Percentiles rank a stretch among this genome's conserved stretches.
These are phyloP conservation scores for Leptographium procerum DNA, from an alignment of 2,329 filamentous ascomycete species.

Conservation along the genomic window DNA sequence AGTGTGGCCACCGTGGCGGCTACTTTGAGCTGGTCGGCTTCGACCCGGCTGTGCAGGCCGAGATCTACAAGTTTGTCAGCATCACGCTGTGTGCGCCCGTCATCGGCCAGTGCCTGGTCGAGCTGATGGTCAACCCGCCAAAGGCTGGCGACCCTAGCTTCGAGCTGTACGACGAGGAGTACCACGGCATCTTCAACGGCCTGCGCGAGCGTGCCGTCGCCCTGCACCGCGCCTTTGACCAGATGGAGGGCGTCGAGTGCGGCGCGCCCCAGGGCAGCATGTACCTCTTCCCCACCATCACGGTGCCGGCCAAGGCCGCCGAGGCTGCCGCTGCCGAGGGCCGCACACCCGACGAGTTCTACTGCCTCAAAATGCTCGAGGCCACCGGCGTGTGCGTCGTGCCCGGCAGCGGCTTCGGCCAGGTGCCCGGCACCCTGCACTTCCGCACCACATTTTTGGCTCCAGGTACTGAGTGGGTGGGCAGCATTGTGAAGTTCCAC, in stretches of 20 bases:
- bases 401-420: slow-evolving; percentile 84
- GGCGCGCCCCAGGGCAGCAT: slow-evolving; percentile 85
- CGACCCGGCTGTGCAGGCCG: slow-evolving; percentile 68
- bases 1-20: slow-evolving; percentile 93
- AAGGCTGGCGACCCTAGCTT: slow-evolving; percentile 71
- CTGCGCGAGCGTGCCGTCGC: slow-evolving; percentile 71
- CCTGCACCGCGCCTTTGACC: slow-evolving; percentile 76
- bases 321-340: slow-evolving; percentile 65
- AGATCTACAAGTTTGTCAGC: slow-evolving; percentile 98
- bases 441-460: slow-evolving; percentile 96
- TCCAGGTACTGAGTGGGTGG: slow-evolving; percentile 90
- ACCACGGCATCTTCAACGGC: slow-evolving; percentile 67
- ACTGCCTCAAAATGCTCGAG: slow-evolving; percentile 82
- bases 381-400: slow-evolving; percentile 92
- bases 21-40: slow-evolving; percentile 96
- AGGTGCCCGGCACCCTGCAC: slow-evolving; percentile 82
- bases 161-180: slow-evolving; percentile 75
- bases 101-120: slow-evolving; percentile 89
- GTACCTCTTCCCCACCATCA: slow-evolving; percentile 98
- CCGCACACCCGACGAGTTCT: slow-evolving; percentile 80
- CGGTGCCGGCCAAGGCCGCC: slow-evolving; percentile 61
- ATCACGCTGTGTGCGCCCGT: slow-evolving; percentile 96
- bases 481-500: slow-evolving; percentile 81
- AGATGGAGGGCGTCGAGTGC: slow-evolving; percentile 95
- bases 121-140: slow-evolving; percentile 96